phyloP scores from a whole-genome alignment of 768 basidiomycete genomes.

The Chlorophyllum brunneum region DNA sequence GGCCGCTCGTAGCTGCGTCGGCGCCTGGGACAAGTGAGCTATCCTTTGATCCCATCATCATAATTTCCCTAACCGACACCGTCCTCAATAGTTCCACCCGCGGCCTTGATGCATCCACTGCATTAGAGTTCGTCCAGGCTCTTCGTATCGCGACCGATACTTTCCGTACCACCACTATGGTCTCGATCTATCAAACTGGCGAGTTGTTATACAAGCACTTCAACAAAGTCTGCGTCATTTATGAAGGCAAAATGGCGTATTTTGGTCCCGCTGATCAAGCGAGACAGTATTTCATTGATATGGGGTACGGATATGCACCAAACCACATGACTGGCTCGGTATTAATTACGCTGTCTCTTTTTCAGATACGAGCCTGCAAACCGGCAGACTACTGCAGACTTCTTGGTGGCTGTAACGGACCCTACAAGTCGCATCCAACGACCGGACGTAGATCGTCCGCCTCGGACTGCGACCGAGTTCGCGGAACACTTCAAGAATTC shows the following conservation, averaged over 20 bases:
- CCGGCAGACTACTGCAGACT: conserved; percentile 64
- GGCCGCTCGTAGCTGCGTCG: conserved; percentile 51
- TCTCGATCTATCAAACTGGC: conserved; percentile 82
- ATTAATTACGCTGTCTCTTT: too few species aligned
- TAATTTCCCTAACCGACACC: neutral
- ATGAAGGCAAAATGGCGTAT: conserved; percentile 71
- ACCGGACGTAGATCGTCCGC: conserved; percentile 36
- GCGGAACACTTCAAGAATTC: conserved; percentile 43
- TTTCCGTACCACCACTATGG: conserved; percentile 56
- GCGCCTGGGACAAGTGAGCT: conserved; percentile 64
- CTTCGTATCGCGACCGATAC: conserved; percentile 63
- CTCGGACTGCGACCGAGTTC: conserved; percentile 57
- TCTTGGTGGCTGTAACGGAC: conserved; percentile 60
- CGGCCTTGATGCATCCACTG: conserved; percentile 66
- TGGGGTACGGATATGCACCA: conserved; percentile 30
- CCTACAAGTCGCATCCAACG: conserved; percentile 52
- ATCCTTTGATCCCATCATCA: neutral
- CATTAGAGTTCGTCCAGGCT: conserved; percentile 66
- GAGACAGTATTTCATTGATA: conserved; percentile 64
- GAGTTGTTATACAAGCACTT: conserved; percentile 63
- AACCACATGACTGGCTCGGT: neutral
- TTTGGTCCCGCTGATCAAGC: conserved; percentile 67
- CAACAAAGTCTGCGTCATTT: conserved; percentile 79
- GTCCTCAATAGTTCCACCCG: conserved; percentile 49
- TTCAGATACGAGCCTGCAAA: conserved; percentile 56